Evolutionary conservation across 1,139 yeast species (phyloP), one percentile per base, ranked within the genome.

Genomic region (Magnusiomyces sp.): DNA sequence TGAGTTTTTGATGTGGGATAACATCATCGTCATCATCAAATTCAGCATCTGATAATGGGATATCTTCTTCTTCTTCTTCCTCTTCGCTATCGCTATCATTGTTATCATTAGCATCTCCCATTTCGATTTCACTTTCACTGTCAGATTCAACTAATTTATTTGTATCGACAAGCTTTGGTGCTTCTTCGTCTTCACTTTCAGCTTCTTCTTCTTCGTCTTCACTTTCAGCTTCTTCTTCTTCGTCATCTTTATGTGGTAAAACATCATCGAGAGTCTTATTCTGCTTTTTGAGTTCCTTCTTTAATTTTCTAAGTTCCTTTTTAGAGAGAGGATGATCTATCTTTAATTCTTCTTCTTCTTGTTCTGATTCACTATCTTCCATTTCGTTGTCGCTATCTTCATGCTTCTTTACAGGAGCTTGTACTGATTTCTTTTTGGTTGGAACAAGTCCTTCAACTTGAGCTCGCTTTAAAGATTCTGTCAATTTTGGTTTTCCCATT

Each of bases 21-120:
- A 85, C 77, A 63, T 88, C 95, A 14, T 94, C 94, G 62, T 87
- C 95, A 3, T 86, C 83, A 60, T 84, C 95, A 40, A 81, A 94
- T 52, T 80, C 84, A 0, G 81, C 77, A 49, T 80, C 71, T n/a
- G 71, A 62, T 38, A 68, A 57, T 43, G 66, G 71, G 45, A 81
- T 79, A 23, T 78, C 74, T 48, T 77, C 83, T 54, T 76, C 80
- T 46, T 69, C 75, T 27, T 66, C 71, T 13, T 64, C 67, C 7
- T 62, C 71, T 5, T 61, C 65, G 1, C 56, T 65, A 10, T 60
- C 65, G 5, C 57, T 65, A 7, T 63, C 61, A 2, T 58, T 64
- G 3, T 61, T 63, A 1, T 57, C 60, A 5, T 56, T 61, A 13
- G 53, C 62, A 9, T 55, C 62, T 19, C 57, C 63, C 16, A 43